Evolutionary conservation across 345 rosid genomes (phyloP), one percentile per base, ranked within the genome.

Genomic region (Mallotus nudiflorus): DNA sequence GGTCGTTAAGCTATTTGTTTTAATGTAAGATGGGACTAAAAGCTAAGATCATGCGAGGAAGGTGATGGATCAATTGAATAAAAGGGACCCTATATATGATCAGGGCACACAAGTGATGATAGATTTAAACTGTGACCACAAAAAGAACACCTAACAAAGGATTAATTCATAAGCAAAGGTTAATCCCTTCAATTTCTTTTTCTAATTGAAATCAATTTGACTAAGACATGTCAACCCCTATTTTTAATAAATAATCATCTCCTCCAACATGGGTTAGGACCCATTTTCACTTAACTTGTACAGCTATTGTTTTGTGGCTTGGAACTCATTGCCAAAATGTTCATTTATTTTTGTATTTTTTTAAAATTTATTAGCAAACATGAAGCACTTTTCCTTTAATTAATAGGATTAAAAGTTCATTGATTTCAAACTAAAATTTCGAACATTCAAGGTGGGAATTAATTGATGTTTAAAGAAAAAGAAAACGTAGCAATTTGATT

Each of bases 141-240:
- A 37, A 33, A 48, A 35, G 16, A 15, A 33, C 19, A 48, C 31
- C 31, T 25, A 42, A 40, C 10, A 6, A 40, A 48, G 62, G 62
- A 62, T 52, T 71, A 46, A 58, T 19, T 52, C 25, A 40, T 40
- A 37, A 62, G 63, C 74, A 71, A 71, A 62, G 62, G 2, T 12
- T 22, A 48, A 62, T 39, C 31, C 25, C 7, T 29, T 18, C 33
- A 29, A 10, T 54, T 42, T 40, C 42, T 12, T 56, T 55, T n/a
- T 19, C 58, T 24, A 70, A 35, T 22, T 53, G 14, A 16, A 25
- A 62, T 52, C 68, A 39, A 50, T 33, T 24, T 48, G 65, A 50
- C 12, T 10, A 9, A 20, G 67, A 61, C 67, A 49, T 40, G 27
- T 18, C 25, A 70, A 60, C 73, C 27, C 31, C 52, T 20, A 14